Percentiles rank a stretch among this genome's conserved stretches.
phyloP scores from a whole-genome alignment of 2,329 filamentous ascomycete genomes.

The Monosporascus sp. region DNA sequence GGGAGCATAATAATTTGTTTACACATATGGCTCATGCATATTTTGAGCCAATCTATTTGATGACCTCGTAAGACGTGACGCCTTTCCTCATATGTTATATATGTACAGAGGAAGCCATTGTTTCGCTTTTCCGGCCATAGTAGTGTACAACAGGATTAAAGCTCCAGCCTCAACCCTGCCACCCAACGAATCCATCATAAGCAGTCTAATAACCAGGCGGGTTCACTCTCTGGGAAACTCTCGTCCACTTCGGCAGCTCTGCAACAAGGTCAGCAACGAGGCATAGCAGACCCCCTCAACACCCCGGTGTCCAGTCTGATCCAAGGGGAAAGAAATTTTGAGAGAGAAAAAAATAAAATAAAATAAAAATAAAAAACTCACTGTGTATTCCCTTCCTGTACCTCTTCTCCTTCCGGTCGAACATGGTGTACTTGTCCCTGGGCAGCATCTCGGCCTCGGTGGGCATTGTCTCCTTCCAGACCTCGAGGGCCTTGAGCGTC shows the following conservation, averaged over 20 bases:
- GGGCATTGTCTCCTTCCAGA: conserved; percentile 96
- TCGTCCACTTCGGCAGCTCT: conserved; percentile 91
- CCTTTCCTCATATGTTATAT: background rate
- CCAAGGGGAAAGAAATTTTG: too few relatives aligned
- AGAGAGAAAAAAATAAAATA: background rate
- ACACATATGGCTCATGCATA: background rate
- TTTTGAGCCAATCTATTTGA: background rate
- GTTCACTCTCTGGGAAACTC: conserved; percentile 89
- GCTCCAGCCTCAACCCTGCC: background rate
- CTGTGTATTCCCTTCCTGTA: conserved; percentile 98
- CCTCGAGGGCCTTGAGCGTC: conserved; percentile 71
- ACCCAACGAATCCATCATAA: background rate
- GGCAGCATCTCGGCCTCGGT: conserved; percentile 93
- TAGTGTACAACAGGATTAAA: conserved; percentile 14
- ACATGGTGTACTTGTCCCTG: conserved; percentile 96
- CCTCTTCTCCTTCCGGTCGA: conserved; percentile 90
- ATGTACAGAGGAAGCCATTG: conserved; percentile 3
- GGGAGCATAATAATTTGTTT: background rate
- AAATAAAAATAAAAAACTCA: conserved; percentile 45
- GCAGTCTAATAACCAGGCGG: conserved; percentile 77
- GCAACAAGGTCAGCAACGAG: conserved; percentile 8
- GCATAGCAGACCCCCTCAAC: background rate
- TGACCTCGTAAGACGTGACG: background rate
- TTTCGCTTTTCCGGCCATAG: conserved; percentile 8
- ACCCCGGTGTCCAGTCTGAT: too few relatives aligned